Conservation (phyloP, 148 eudicot genomes). For the Rhododendron kiyosumense region DNA sequence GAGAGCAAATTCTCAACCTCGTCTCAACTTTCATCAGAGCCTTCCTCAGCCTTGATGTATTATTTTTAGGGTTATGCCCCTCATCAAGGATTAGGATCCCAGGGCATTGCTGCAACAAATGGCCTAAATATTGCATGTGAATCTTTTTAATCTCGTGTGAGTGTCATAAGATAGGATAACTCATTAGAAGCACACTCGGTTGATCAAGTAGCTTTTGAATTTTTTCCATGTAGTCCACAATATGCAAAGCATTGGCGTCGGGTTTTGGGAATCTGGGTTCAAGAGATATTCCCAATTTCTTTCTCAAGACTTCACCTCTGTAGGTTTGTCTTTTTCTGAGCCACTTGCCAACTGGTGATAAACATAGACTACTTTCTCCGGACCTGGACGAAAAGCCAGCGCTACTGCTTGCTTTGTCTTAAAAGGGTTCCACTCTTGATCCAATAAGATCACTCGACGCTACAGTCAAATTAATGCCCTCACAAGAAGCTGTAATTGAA, state of each 20-base stretch:
- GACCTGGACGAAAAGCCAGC: not conserved
- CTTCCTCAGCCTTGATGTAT: slow-evolving; percentile 81
- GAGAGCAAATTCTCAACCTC: slow-evolving; percentile 69
- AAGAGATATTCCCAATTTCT: slow-evolving; percentile 36
- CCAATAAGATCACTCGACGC: slow-evolving; percentile 26
- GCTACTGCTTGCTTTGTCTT: slow-evolving; percentile 97
- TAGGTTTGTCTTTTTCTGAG: slow-evolving; percentile 30
- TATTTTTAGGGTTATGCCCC: slow-evolving; percentile 95
- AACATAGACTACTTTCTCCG: no score
- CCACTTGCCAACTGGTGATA: no score
- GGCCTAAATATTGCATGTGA: slow-evolving; percentile 82
- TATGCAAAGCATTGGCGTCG: slow-evolving; percentile 79
- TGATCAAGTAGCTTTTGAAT: slow-evolving; percentile 88
- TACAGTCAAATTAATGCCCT: slow-evolving; percentile 81
- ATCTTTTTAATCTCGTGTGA: slow-evolving; percentile 76
- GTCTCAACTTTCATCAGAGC: slow-evolving; percentile 80
- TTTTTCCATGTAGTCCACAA: slow-evolving; percentile 84
- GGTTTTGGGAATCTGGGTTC: slow-evolving; percentile 46
- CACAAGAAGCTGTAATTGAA: slow-evolving; percentile 87
- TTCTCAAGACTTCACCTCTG: slow-evolving; percentile 62
- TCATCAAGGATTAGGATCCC: slow-evolving; percentile 83
- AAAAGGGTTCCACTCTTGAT: slow-evolving; percentile 93
- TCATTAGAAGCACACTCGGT: slow-evolving; percentile 95
- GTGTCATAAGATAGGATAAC: slow-evolving; percentile 80
- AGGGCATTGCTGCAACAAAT: slow-evolving; percentile 71